phyloP scores from a whole-genome alignment of 2,329 filamentous ascomycete genomes.

The Botrytis paeoniae region DNA sequence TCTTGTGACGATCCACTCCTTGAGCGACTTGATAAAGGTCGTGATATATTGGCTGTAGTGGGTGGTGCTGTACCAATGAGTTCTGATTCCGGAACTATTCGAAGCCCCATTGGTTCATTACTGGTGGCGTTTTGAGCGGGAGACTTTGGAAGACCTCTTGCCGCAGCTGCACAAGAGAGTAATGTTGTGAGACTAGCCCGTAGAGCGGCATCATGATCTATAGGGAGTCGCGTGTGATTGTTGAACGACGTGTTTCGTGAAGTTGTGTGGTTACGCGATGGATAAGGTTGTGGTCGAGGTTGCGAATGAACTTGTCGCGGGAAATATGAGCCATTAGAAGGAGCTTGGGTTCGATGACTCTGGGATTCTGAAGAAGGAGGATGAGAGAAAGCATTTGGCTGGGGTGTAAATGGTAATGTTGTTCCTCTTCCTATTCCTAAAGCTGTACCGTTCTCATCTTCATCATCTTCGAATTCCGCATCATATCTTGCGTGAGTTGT shows the following conservation, averaged over 20 bases:
- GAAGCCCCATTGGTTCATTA: conserved; percentile 48
- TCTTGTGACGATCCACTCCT: conserved; percentile 30
- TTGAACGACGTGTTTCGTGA: conserved; percentile 37
- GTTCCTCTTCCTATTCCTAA: conserved; percentile 51
- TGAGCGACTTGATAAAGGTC: conserved; percentile 28
- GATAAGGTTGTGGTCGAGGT: conserved; percentile 29
- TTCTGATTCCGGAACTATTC: conserved; percentile 60
- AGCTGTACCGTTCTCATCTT: conserved; percentile 69
- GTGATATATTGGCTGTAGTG: conserved; percentile 34
- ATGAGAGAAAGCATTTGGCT: conserved; percentile 90
- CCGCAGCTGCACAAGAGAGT: conserved; percentile 87
- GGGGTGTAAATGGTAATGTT: conserved; percentile 66
- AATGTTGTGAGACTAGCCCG: conserved; percentile 92
- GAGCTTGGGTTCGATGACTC: conserved; percentile 41
- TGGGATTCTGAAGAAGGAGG: conserved; percentile 56
- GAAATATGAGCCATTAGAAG: conserved; percentile 39
- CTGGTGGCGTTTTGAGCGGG: conserved; percentile 27
- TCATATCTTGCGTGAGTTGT: conserved; percentile 23
- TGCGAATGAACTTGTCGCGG: conserved; percentile 33
- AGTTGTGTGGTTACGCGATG: conserved; percentile 38
- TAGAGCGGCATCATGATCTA: conserved; percentile 89
- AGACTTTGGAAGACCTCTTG: conserved; percentile 67
- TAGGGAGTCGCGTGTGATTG: conserved; percentile 61
- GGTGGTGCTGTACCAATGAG: conserved; percentile 43
- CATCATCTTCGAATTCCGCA: conserved; percentile 41